These are phyloP conservation scores for Talaromyces atroroseus DNA, from an alignment of 2,329 filamentous ascomycete genomes.

Conservation along the genomic window DNA sequence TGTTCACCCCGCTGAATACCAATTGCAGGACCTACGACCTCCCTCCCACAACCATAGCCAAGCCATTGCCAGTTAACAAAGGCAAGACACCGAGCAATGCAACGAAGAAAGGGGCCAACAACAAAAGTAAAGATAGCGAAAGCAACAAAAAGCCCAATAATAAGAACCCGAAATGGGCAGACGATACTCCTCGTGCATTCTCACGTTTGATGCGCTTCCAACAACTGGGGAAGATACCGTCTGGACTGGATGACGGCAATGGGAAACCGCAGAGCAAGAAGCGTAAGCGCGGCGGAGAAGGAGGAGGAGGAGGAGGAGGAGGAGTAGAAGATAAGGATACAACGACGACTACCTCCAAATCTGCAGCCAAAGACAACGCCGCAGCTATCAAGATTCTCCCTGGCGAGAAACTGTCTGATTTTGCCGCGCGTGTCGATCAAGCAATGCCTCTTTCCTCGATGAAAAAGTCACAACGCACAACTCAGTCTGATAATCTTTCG, in stretches of 20 bases:
- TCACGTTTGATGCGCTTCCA: constrained; percentile 74
- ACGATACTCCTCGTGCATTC: constrained; percentile 88
- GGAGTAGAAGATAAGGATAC: constrained; percentile 14
- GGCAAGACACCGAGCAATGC: constrained; percentile 28
- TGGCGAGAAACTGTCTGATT: constrained; percentile 77
- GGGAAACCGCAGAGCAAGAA: constrained; percentile 43
- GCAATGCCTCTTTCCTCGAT: constrained; percentile 72
- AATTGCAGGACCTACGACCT: constrained; percentile 47
- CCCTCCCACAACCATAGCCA: constrained; percentile 55
- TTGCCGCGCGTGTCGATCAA: constrained; percentile 75
- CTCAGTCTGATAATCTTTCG: constrained; percentile 18
- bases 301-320: not conserved
- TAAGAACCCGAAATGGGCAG: constrained; percentile 34
- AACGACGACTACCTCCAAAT: not conserved
- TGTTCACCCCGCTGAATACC: constrained; percentile 1
- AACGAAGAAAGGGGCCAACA: constrained; percentile 23
- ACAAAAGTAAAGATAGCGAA: constrained; percentile 20
- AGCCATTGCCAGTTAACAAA: constrained; percentile 53
- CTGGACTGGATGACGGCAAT: constrained; percentile 65
- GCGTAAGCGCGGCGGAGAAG: constrained; percentile 36
- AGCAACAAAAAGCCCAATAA: constrained; percentile 25
- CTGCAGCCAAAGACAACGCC: constrained; percentile 2
- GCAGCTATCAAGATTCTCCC: constrained; percentile 65
- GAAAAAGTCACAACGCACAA: constrained; percentile 47
- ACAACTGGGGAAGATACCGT: constrained; percentile 47